These are phyloP conservation scores for Logfia minima DNA, from an alignment of 129 eudicot genomes.

Conservation along the genomic window DNA sequence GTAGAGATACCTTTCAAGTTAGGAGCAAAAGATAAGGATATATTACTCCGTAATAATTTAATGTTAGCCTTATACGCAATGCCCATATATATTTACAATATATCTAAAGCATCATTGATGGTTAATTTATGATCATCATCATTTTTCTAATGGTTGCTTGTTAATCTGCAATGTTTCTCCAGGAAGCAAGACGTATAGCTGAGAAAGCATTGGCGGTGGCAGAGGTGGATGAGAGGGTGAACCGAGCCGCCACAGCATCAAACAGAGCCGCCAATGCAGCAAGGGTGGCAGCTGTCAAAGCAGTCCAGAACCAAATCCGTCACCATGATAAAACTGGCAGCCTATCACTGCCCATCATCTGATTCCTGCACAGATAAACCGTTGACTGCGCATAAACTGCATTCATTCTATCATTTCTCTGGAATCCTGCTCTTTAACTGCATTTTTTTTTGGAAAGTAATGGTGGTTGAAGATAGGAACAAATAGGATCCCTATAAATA, in stretches of 20 bases:
- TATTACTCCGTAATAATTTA: no score
- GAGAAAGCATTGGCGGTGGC: not conserved
- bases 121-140: not conserved
- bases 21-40: no score
- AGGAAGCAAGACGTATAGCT: not conserved
- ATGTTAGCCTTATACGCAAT: not conserved
- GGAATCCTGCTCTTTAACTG: not conserved
- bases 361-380: not conserved
- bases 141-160: not conserved
- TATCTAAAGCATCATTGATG: not conserved
- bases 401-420: not conserved
- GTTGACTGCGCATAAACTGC: not conserved
- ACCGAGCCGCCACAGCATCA: not conserved
- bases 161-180: not conserved
- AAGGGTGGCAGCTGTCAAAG: conserved; percentile 7
- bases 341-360: not conserved
- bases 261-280: not conserved
- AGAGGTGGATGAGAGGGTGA: not conserved
- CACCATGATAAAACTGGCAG: not conserved
- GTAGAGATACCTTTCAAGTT: no score
- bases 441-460: not conserved
- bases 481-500: not conserved
- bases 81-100: not conserved
- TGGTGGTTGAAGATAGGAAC: not conserved
- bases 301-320: not conserved